phyloP scores from a whole-genome alignment of 73 alveolate genomes.

The Paramecium octaurelia region DNA sequence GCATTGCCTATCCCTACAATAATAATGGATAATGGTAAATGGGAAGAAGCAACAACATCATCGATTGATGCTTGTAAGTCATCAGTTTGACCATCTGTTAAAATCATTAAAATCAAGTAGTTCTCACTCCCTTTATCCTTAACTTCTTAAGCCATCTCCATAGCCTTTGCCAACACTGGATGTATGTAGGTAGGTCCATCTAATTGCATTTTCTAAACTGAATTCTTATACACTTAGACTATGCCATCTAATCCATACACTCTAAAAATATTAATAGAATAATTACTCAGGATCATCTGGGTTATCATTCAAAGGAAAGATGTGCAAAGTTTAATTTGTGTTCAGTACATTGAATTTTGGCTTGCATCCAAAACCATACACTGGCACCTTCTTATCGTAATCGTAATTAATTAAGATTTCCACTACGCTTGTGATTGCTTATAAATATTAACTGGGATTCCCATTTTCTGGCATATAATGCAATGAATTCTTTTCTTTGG shows the following conservation, averaged over 20 bases:
- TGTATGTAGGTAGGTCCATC: slow-evolving; percentile 85
- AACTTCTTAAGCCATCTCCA: slow-evolving; percentile 61
- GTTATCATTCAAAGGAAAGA: slow-evolving; percentile 20
- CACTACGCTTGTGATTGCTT: slow-evolving; percentile 78
- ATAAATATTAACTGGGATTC: slow-evolving; percentile 76
- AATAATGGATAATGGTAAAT: slow-evolving; percentile 79
- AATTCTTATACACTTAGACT: slow-evolving; percentile 64
- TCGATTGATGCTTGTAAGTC: slow-evolving; percentile 84
- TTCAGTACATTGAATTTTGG: slow-evolving; percentile 54
- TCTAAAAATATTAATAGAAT: background rate
- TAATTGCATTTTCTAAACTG: slow-evolving; percentile 56
- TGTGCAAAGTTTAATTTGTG: background rate
- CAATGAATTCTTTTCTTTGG: slow-evolving; percentile 76
- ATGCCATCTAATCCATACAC: slow-evolving; percentile 68
- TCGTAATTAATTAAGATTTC: slow-evolving; percentile 89
- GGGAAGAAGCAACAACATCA: slow-evolving; percentile 73
- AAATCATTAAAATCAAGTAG: slow-evolving; percentile 82
- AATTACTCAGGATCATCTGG: slow-evolving; percentile 6
- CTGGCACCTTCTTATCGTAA: slow-evolving; percentile 88
- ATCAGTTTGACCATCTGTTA: slow-evolving; percentile 94
- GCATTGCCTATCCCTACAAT: slow-evolving; percentile 89
- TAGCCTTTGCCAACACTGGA: slow-evolving; percentile 61
- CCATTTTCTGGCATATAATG: slow-evolving; percentile 76
- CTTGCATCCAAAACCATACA: slow-evolving; percentile 93
- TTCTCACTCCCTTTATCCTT: slow-evolving; percentile 38